These are phyloP conservation scores for Xylaria curta DNA, from an alignment of 495 filamentous ascomycete genomes.

Conservation along the genomic window DNA sequence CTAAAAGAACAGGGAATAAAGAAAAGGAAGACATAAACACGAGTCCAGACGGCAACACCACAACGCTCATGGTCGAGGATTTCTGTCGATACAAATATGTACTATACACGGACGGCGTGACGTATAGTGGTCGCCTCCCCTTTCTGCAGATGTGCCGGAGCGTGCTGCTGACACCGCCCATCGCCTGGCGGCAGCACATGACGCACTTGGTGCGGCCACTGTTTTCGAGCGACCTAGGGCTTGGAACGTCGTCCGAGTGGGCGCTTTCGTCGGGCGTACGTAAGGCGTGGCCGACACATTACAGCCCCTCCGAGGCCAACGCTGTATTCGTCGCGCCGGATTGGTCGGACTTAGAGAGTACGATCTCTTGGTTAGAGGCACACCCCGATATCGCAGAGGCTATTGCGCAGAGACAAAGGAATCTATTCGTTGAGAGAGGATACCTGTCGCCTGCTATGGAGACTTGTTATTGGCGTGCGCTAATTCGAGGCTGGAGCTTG, in stretches of 20 bases:
- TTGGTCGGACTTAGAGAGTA: constrained; percentile 41
- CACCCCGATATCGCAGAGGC: constrained; percentile 36
- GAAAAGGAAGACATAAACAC: not conserved
- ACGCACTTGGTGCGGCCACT: constrained; percentile 43
- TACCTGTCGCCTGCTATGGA: constrained; percentile 42
- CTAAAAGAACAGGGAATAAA: not conserved
- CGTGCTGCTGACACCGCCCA: constrained; percentile 42
- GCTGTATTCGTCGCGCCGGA: constrained; percentile 41
- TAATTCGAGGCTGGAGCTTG: constrained; percentile 40
- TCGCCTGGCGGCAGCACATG: constrained; percentile 42
- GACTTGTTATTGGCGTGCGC: constrained; percentile 44
- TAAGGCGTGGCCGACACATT: constrained; percentile 24
- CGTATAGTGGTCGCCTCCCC: constrained; percentile 53
- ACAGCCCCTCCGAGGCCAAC: constrained; percentile 37
- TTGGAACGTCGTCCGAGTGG: not conserved
- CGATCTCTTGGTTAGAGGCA: constrained; percentile 33
- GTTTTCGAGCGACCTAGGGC: constrained; percentile 29
- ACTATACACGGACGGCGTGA: constrained; percentile 56
- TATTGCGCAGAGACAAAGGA: constrained; percentile 41
- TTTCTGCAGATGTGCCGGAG: constrained; percentile 45
- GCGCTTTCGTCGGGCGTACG: not conserved
- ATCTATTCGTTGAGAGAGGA: constrained; percentile 31
- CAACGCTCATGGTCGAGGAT: constrained; percentile 40
- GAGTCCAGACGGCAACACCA: not conserved
- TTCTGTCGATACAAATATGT: constrained; percentile 46